A percentile compares a stretch with the other conserved stretches of the same genome.
Conservation (phyloP, 495 filamentous ascomycete species). For the Penicillium parvum region DNA sequence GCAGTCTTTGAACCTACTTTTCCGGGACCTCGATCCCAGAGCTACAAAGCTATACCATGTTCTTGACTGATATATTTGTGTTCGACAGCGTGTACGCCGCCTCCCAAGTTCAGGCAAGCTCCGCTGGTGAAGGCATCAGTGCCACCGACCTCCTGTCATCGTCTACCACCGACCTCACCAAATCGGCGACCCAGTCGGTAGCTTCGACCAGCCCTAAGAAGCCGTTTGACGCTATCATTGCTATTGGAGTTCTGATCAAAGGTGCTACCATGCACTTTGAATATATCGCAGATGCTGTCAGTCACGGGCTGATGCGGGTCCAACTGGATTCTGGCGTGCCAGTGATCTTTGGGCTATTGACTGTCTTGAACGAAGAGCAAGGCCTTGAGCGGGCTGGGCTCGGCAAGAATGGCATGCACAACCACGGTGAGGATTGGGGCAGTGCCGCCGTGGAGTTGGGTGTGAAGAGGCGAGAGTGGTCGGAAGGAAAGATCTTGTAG, state of each 20-base stretch:
- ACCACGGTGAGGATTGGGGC: constrained; percentile 88
- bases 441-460: constrained; percentile 53
- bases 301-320: constrained; percentile 88
- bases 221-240: constrained; percentile 89
- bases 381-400: constrained; percentile 82
- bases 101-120: constrained; percentile 75
- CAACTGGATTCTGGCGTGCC: constrained; percentile 84
- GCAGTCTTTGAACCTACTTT: constrained; percentile 5
- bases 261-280: constrained; percentile 99
- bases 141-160: constrained; percentile 77
- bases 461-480: constrained; percentile 41
- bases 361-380: constrained; percentile 83
- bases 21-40: no score
- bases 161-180: constrained; percentile 59
- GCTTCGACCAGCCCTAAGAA: constrained; percentile 37
- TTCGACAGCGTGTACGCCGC: constrained; percentile 72
- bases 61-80: background rate
- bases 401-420: constrained; percentile 55
- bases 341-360: constrained; percentile 89
- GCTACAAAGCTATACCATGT: background rate
- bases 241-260: constrained; percentile 95
- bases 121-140: constrained; percentile 52
- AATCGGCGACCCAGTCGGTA: constrained; percentile 19
- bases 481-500: constrained; percentile 41
- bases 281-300: constrained; percentile 90